Evolutionary conservation across 140 eudicot species (phyloP).

Genomic region (Anethum foeniculum): DNA sequence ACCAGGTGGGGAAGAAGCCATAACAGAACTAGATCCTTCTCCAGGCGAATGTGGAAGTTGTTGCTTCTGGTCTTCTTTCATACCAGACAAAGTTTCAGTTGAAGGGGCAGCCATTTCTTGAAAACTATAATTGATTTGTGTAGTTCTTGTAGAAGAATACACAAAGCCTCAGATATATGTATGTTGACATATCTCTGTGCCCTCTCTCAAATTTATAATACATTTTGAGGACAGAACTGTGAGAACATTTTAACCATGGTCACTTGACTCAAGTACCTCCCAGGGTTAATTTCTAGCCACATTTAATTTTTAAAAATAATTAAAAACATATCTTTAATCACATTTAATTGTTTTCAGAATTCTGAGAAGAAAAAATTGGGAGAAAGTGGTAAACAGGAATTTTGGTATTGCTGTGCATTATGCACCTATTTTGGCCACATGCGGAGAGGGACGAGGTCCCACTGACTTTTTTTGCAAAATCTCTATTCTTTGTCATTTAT

Average conservation of each 20-base stretch:
- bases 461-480: slow-evolving; percentile 7
- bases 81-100: background rate
- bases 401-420: slow-evolving; percentile 4
- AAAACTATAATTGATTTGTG: no score
- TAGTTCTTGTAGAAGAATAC: background rate
- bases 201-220: background rate
- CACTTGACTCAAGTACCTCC: no score
- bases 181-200: background rate
- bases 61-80: background rate
- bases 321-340: background rate
- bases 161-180: background rate
- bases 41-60: background rate
- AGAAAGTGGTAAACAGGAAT: background rate
- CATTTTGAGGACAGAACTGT: background rate
- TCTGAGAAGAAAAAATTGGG: slow-evolving; percentile 3
- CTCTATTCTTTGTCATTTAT: background rate
- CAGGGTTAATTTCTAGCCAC: no score
- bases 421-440: slow-evolving; percentile 20
- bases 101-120: background rate
- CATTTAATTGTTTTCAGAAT: background rate
- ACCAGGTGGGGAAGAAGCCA: background rate
- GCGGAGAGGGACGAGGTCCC: slow-evolving; percentile 27
- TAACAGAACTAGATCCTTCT: background rate
- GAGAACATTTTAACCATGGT: no score
- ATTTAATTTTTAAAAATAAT: no score